phyloP scores from a whole-genome alignment of 2,329 filamentous ascomycete species.

The Fusarium redolens region DNA sequence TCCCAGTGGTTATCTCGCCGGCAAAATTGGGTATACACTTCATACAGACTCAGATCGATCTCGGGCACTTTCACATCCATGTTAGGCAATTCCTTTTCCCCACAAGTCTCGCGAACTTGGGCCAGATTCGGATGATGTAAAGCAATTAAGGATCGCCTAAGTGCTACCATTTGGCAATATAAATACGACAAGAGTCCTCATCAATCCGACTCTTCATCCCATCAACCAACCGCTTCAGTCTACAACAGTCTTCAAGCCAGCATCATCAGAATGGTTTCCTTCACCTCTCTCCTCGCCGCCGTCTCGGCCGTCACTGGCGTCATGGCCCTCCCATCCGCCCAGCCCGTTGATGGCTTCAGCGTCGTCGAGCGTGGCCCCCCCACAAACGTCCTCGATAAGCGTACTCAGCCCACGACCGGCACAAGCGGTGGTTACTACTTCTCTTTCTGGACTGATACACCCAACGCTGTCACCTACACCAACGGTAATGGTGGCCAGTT shows the following conservation, averaged over 20 bases:
- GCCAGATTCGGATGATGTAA: not conserved
- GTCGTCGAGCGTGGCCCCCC: not conserved
- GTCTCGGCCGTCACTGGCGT: conserved; percentile 34
- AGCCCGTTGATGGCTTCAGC: not conserved
- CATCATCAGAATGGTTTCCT: conserved; percentile 35
- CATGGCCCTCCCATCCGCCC: conserved; percentile 32
- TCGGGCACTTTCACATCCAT: conserved; percentile 5
- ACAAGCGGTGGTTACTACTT: conserved; percentile 57
- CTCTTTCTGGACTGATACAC: conserved; percentile 61
- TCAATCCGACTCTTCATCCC: not conserved
- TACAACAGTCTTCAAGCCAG: not conserved
- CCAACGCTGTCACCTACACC: conserved; percentile 56
- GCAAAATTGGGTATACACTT: conserved; percentile 19
- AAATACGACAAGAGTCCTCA: conserved; percentile 13
- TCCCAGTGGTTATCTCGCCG: conserved; percentile 7
- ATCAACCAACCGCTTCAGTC: not conserved
- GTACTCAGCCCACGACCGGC: conserved; percentile 52
- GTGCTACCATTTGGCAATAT: not conserved
- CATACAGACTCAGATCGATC: not conserved
- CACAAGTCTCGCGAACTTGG: not conserved
- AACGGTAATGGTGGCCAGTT: conserved; percentile 59
- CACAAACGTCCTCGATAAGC: conserved; percentile 41
- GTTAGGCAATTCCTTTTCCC: conserved; percentile 1
- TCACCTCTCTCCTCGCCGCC: conserved; percentile 38
- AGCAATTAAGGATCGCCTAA: not conserved